Evolutionary conservation across 768 basidiomycete genomes (phyloP).

Genomic region (Hericium coralloides): DNA sequence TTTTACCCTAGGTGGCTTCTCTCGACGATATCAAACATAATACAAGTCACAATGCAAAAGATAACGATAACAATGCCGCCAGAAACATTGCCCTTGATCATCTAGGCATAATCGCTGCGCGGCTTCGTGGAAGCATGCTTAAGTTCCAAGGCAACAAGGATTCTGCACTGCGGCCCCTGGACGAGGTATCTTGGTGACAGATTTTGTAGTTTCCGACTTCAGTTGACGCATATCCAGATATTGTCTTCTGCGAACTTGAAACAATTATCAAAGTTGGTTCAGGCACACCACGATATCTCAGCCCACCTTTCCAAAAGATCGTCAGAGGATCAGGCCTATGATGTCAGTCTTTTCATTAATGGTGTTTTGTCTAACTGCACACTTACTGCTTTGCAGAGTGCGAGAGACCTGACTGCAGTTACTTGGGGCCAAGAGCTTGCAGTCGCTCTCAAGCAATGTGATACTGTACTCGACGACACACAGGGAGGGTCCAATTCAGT

Average conservation of each 20-base stretch:
- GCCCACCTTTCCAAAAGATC: constrained; percentile 62
- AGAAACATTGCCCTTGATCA: constrained; percentile 91
- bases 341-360: constrained; percentile 33
- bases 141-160: constrained; percentile 28
- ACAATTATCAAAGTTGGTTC: constrained; percentile 49
- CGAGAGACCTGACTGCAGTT: constrained; percentile 71
- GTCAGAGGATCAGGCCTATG: constrained; percentile 72
- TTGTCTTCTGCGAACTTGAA: constrained; percentile 39
- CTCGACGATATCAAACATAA: constrained; percentile 76
- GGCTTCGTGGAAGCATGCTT: constrained; percentile 53
- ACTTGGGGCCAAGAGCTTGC: constrained; percentile 81
- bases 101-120: constrained; percentile 85
- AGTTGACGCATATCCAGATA: constrained; percentile 30
- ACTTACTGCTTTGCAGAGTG: constrained; percentile 43
- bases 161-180: constrained; percentile 45
- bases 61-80: constrained; percentile 69
- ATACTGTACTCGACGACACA: constrained; percentile 37
- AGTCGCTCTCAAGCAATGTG: constrained; percentile 50
- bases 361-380: neutral
- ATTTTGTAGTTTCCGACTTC: constrained; percentile 1
- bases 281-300: constrained; percentile 55
- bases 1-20: constrained; percentile 52
- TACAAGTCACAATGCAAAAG: constrained; percentile 25
- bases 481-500: constrained; percentile 27
- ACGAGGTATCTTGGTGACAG: constrained; percentile 43